phyloP scores from a whole-genome alignment of 2,329 filamentous ascomycete species.

The Scytalidium sp. region DNA sequence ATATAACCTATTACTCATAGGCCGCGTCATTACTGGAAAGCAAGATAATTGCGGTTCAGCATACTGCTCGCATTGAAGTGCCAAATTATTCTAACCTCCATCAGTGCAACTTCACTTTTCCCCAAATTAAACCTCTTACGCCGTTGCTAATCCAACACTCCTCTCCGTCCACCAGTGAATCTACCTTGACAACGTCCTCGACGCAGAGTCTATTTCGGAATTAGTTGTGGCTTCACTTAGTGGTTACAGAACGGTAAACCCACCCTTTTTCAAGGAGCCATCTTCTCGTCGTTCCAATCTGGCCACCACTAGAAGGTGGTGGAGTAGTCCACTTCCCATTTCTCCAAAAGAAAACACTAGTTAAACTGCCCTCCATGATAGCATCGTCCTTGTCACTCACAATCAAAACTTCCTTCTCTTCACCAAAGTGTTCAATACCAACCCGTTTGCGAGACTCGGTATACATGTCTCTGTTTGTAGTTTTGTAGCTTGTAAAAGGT shows the following conservation, averaged over 20 bases:
- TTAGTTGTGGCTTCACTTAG: background rate
- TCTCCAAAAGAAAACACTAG: conserved; percentile 79
- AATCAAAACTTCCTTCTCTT: conserved; percentile 71
- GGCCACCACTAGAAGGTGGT: conserved; percentile 71
- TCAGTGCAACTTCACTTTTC: conserved; percentile 27
- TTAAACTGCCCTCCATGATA: conserved; percentile 83
- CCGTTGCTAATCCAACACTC: conserved; percentile 88
- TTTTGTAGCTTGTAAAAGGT: conserved; percentile 83
- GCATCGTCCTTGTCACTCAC: conserved; percentile 57
- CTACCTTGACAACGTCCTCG: conserved; percentile 59
- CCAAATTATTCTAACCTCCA: background rate
- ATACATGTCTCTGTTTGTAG: conserved; percentile 71
- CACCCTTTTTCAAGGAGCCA: conserved; percentile 74
- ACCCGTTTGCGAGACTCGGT: conserved; percentile 63
- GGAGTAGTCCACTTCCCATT: conserved; percentile 77
- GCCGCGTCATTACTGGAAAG: too few relatives aligned
- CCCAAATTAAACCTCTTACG: conserved; percentile 70
- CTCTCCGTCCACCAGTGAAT: conserved; percentile 67
- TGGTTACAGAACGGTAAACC: conserved; percentile 12
- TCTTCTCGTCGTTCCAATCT: conserved; percentile 76
- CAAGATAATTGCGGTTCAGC: too few relatives aligned
- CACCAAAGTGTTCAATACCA: conserved; percentile 43
- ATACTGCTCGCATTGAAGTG: too few relatives aligned
- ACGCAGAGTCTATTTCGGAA: conserved; percentile 52
- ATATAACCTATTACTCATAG: too few relatives aligned